phyloP scores from a whole-genome alignment of 1,284 basidiomycete genomes.

The Thelephora terrestris region DNA sequence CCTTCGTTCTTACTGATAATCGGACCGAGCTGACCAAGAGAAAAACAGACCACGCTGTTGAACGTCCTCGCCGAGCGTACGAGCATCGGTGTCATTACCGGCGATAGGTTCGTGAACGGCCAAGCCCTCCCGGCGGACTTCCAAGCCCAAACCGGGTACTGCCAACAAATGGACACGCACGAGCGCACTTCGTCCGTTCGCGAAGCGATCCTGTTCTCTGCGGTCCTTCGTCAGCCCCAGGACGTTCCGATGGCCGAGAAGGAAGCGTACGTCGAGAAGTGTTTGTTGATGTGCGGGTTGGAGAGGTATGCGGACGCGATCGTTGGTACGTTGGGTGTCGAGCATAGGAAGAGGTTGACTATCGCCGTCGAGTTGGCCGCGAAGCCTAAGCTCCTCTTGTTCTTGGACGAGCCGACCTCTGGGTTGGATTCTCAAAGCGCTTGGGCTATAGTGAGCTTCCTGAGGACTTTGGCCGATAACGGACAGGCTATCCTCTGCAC shows the following conservation, averaged over 20 bases:
- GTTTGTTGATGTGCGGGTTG: conserved; percentile 73
- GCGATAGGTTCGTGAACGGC: conserved; percentile 75
- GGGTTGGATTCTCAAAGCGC: conserved; percentile 86
- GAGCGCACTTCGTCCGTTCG: conserved; percentile 67
- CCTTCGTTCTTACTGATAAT: conserved; percentile 16
- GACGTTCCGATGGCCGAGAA: conserved; percentile 64
- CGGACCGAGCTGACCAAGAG: conserved; percentile 17
- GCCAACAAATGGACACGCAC: conserved; percentile 77
- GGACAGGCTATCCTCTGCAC: conserved; percentile 74
- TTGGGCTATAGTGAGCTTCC: conserved; percentile 76
- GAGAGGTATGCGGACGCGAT: conserved; percentile 63
- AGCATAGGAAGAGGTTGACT: conserved; percentile 71
- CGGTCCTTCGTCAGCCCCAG: conserved; percentile 69
- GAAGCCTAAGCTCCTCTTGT: conserved; percentile 67
- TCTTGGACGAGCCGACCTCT: conserved; percentile 78
- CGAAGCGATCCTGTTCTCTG: conserved; percentile 79
- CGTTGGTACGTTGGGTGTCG: conserved; percentile 68
- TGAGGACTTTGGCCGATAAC: conserved; percentile 72
- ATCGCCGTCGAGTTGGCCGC: conserved; percentile 80
- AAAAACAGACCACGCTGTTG: conserved; percentile 59
- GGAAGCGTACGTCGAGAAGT: conserved; percentile 72
- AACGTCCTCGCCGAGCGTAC: conserved; percentile 78
- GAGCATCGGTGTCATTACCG: conserved; percentile 72
- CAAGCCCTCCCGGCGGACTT: conserved; percentile 63
- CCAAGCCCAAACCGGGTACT: conserved; percentile 68